These are phyloP conservation scores for Achlya hypogyna DNA, from an alignment of 352 stramenopile species.

Conservation along the genomic window DNA sequence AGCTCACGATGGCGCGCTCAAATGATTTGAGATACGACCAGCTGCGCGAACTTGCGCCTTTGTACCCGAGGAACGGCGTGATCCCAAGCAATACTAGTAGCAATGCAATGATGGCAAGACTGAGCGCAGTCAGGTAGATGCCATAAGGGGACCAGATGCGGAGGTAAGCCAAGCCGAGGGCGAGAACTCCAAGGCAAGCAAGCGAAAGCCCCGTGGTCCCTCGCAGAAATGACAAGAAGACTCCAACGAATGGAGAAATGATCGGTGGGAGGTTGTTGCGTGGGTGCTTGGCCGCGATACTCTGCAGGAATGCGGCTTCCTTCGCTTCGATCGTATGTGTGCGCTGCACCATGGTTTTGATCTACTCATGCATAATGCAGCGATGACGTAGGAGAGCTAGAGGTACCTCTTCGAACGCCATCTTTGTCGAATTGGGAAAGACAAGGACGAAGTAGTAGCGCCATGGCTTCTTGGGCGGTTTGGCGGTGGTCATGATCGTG, in stretches of 20 bases:
- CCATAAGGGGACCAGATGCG: neutral
- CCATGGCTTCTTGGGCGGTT: slow-evolving; percentile 43
- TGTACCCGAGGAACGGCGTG: slow-evolving; percentile 11
- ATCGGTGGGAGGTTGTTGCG: slow-evolving; percentile 17
- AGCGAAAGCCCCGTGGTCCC: slow-evolving; percentile 24
- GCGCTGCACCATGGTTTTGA: slow-evolving; percentile 37
- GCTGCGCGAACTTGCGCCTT: neutral
- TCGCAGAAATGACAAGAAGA: slow-evolving; percentile 27
- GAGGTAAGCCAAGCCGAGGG: slow-evolving; percentile 1
- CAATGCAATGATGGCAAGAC: neutral
- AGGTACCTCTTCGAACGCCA: slow-evolving; percentile 39
- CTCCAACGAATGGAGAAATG: slow-evolving; percentile 21
- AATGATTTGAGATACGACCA: neutral
- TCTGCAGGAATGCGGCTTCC: slow-evolving; percentile 43
- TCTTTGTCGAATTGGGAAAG: slow-evolving; percentile 32
- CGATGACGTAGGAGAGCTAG: neutral
- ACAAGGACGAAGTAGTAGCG: slow-evolving; percentile 57
- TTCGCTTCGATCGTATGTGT: slow-evolving; percentile 34
- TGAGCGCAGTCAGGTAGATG: neutral
- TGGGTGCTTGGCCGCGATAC: slow-evolving; percentile 30
- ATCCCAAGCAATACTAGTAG: neutral
- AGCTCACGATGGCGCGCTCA: neutral
- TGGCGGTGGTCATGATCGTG: neutral
- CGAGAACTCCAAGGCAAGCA: slow-evolving; percentile 19
- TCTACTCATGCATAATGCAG: slow-evolving; percentile 22